phyloP scores from a whole-genome alignment of 2,329 filamentous ascomycete species.

The Pseudogymnoascus sp. region DNA sequence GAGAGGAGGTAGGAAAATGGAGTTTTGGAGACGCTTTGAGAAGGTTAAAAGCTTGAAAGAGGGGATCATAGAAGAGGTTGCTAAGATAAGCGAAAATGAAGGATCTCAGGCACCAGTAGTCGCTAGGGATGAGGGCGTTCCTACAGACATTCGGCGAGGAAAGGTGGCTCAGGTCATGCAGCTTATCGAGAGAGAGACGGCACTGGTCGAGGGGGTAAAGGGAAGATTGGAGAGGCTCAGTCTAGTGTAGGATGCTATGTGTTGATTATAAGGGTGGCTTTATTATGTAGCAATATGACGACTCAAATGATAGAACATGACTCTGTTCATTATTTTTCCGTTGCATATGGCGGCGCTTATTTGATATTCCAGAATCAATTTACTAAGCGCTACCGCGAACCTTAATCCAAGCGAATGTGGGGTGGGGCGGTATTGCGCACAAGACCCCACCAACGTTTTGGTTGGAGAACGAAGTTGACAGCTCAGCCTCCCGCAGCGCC shows the following conservation, averaged over 20 bases:
- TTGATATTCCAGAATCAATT: slow-evolving; percentile 2
- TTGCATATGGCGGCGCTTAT: neutral
- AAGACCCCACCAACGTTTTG: slow-evolving; percentile 8
- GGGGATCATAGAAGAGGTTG: slow-evolving; percentile 41
- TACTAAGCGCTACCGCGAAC: slow-evolving; percentile 5
- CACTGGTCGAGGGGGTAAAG: slow-evolving; percentile 58
- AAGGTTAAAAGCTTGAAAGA: slow-evolving; percentile 46
- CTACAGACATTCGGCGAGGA: slow-evolving; percentile 50
- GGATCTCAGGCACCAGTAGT: slow-evolving; percentile 14
- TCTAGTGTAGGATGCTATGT: slow-evolving; percentile 11
- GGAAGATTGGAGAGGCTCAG: slow-evolving; percentile 51
- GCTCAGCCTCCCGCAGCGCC: slow-evolving; percentile 1
- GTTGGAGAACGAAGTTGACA: slow-evolving; percentile 6
- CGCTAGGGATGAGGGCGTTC: slow-evolving; percentile 29
- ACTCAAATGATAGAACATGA: neutral
- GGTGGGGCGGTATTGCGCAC: slow-evolving; percentile 4
- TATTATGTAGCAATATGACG: slow-evolving; percentile 2
- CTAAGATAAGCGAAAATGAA: slow-evolving; percentile 17
- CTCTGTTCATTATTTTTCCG: neutral
- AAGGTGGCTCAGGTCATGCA: slow-evolving; percentile 57
- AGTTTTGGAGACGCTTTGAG: slow-evolving; percentile 48
- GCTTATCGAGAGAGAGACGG: slow-evolving; percentile 57
- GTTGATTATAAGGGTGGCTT: neutral
- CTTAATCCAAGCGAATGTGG: slow-evolving; percentile 6
- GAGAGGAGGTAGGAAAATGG: slow-evolving; percentile 30